Evolutionary conservation across 75 land plant genomes (phyloP).

Genomic region (Isoetes taiwanensis): DNA sequence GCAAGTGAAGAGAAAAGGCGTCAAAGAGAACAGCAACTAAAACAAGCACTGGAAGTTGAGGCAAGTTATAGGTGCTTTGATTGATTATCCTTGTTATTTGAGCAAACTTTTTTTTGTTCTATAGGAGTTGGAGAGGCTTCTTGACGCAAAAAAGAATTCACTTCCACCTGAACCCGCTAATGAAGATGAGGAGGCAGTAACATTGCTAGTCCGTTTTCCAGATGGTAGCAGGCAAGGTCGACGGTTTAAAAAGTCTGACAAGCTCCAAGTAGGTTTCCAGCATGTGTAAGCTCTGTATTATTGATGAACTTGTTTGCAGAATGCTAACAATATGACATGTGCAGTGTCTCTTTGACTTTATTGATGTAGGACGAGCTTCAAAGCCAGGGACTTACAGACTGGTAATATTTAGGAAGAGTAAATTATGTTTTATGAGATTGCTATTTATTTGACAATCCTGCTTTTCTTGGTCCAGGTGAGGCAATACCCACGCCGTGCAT

Average conservation of each 20-base stretch:
- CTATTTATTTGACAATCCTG: too few relatives aligned
- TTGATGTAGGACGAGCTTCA: constrained; percentile 53
- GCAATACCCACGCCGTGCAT: constrained; percentile 72
- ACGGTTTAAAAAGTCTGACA: constrained; percentile 67
- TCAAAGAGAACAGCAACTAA: constrained; percentile 40
- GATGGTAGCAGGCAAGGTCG: constrained; percentile 72
- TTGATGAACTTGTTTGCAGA: neutral
- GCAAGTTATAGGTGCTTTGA: constrained; percentile 13
- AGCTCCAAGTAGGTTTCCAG: constrained; percentile 47
- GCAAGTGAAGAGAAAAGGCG: constrained; percentile 38
- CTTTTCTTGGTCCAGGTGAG: constrained; percentile 58
- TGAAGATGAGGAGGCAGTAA: constrained; percentile 73
- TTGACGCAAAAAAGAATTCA: constrained; percentile 62
- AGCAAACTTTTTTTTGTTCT: too few relatives aligned
- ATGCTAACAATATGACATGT: neutral
- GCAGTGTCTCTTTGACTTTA: constrained; percentile 75
- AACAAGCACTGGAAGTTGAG: constrained; percentile 58
- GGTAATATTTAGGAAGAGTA: constrained; percentile 29
- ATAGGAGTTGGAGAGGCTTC: constrained; percentile 58
- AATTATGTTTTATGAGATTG: too few relatives aligned
- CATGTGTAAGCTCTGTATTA: neutral
- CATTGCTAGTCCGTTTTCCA: constrained; percentile 75
- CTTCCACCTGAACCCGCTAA: constrained; percentile 61
- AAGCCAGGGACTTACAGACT: constrained; percentile 71
- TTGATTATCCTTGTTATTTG: too few relatives aligned